These are phyloP conservation scores for Corynascus novoguineensis DNA, from an alignment of 495 filamentous ascomycete genomes.

Conservation along the genomic window DNA sequence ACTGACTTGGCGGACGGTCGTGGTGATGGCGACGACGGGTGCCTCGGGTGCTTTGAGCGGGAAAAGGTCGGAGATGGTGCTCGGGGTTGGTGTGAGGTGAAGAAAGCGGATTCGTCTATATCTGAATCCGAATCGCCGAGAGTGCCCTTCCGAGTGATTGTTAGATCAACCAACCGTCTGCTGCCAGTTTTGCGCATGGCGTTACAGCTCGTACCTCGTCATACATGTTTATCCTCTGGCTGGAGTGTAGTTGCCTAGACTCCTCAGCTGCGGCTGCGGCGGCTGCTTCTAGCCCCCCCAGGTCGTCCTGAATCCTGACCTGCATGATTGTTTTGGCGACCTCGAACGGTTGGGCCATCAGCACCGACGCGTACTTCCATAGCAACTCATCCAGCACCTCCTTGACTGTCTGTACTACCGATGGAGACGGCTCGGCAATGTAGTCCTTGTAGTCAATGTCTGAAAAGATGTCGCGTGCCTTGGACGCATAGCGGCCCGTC, in stretches of 20 bases:
- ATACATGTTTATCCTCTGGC: slow-evolving; percentile 39
- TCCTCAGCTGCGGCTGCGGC: slow-evolving; percentile 21
- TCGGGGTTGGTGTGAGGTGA: slow-evolving; percentile 62
- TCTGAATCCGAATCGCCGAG: slow-evolving; percentile 59
- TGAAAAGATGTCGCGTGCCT: slow-evolving; percentile 75
- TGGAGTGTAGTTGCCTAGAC: slow-evolving; percentile 28
- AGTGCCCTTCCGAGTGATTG: slow-evolving; percentile 10
- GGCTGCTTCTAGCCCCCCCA: slow-evolving; percentile 33
- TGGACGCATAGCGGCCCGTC: slow-evolving; percentile 57
- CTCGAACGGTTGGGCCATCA: slow-evolving; percentile 93
- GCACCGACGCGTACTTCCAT: slow-evolving; percentile 76
- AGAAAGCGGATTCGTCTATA: slow-evolving; percentile 75
- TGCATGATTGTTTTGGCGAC: slow-evolving; percentile 92
- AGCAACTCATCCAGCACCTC: slow-evolving; percentile 70
- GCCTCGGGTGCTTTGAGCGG: slow-evolving; percentile 31
- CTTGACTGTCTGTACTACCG: slow-evolving; percentile 63
- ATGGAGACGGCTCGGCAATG: slow-evolving; percentile 68
- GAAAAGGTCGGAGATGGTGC: slow-evolving; percentile 50
- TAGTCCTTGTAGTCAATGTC: slow-evolving; percentile 89
- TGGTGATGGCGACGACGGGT: slow-evolving; percentile 30
- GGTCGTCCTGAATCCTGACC: slow-evolving; percentile 54
- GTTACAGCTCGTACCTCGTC: slow-evolving; percentile 41
- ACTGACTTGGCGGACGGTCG: slow-evolving; percentile 25
- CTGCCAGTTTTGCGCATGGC: not conserved
- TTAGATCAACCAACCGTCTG: too few species aligned